Evolutionary conservation across 345 rosid genomes (phyloP).

Genomic region (Syzygium grande): DNA sequence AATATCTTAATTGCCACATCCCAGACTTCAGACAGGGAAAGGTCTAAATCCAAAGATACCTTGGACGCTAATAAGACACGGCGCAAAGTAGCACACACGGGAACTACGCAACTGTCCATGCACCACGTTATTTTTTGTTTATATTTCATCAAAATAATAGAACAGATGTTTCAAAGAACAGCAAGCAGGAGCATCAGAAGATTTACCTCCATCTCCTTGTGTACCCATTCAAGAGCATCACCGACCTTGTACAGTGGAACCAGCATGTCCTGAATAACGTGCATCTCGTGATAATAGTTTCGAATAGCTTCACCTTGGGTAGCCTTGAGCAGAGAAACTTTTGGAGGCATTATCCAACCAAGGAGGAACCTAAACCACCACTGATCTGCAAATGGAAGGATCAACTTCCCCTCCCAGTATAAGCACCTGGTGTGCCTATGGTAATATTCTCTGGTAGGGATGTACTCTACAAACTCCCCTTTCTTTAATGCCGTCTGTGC

Average conservation of each 20-base stretch:
- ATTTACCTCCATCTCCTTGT: conserved; percentile 93
- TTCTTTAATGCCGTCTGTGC: conserved; percentile 71
- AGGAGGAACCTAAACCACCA: conserved; percentile 90
- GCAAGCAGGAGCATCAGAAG: neutral
- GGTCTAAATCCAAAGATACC: neutral
- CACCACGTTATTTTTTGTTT: neutral
- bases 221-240: conserved; percentile 90
- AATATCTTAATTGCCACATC: neutral
- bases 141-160: neutral
- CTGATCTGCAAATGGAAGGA: conserved; percentile 96
- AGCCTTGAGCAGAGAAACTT: conserved; percentile 96
- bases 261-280: conserved; percentile 99
- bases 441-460: conserved; percentile 93
- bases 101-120: neutral
- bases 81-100: neutral
- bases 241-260: conserved; percentile 97
- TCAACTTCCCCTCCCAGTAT: conserved; percentile 99
- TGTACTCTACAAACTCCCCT: conserved; percentile 94
- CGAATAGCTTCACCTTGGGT: conserved; percentile 99
- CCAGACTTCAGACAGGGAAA: neutral
- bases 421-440: conserved; percentile 97
- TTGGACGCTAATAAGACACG: neutral
- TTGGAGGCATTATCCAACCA: conserved; percentile 99
- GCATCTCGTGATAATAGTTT: conserved; percentile 95
- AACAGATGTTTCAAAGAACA: neutral